Base-by-base conservation (phyloP, 768 basidiomycete genomes). In the Rhodocollybia butyracea region DNA sequence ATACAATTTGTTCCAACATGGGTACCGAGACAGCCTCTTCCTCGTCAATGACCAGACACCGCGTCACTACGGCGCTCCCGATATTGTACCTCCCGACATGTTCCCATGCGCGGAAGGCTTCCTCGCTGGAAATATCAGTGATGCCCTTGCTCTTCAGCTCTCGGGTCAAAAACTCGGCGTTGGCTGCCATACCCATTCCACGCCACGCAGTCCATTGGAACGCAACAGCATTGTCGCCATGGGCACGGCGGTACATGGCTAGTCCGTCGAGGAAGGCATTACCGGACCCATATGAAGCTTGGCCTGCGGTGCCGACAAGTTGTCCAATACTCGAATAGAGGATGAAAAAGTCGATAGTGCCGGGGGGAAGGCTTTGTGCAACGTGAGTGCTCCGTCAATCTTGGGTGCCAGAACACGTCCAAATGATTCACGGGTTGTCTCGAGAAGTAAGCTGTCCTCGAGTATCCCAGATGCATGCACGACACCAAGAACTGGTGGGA, bases 171-270 rank as follows among this genome's bases (percentile, higher is more conserved):
- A 47, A 47, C 5, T 47, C 46, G 19, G 43, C 30, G 43, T 31
- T 34, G n/a, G 46, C 32, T 47, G 46, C 46, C 46, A 47, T 47
- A 11, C 46, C 46, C 31, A 31, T 47, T 8, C 46, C 46, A n/a
- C 46, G 46, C 46, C 46, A 47, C 21, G 46, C 29, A 47, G 46
- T 47, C 46, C 46, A 47, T 29, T 47, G 46, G 46, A 47, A 47
- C 21, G 46, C 46, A 31, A 47, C 46, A 19, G 46, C 46, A n/a
- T 47, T 47, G 46, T 47, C 31, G 30, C 46, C 31, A 13, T 47
- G 46, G 3, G 46, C 31, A 47, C 46, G 46, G 32, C 31, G 46
- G 13, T 47, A 47, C 46, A 47, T 30, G 17, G 46, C 46, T 19
- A 47, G 46, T 47, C 46, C 46, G n/a, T 47, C 46, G 3, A 47